Percentiles rank a stretch among this genome's conserved stretches.
phyloP scores from a whole-genome alignment of 2,329 filamentous ascomycete species.

The Chaetomium globosum region DNA sequence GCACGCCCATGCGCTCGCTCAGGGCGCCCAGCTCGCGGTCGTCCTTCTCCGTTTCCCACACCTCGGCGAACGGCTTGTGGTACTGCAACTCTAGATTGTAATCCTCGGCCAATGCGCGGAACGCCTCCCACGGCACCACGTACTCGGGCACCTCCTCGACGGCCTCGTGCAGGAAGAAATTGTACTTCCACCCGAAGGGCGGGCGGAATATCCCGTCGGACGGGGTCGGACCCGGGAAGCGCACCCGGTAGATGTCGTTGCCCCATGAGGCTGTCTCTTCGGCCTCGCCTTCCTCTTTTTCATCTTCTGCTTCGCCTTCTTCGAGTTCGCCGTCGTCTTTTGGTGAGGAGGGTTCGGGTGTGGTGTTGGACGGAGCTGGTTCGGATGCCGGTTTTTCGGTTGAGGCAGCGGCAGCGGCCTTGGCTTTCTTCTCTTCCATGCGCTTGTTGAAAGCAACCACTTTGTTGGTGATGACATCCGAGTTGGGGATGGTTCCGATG shows the following conservation, averaged over 20 bases:
- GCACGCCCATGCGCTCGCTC: slow-evolving; percentile 94
- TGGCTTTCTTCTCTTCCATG: slow-evolving; percentile 47
- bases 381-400: slow-evolving; percentile 35
- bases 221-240: slow-evolving; percentile 81
- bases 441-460: slow-evolving; percentile 72
- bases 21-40: slow-evolving; percentile 78
- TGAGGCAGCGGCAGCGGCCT: slow-evolving; percentile 38
- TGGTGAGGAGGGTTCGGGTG: slow-evolving; percentile 20
- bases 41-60: slow-evolving; percentile 90
- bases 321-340: slow-evolving; percentile 42
- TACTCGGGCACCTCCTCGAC: slow-evolving; percentile 97
- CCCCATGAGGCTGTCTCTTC: slow-evolving; percentile 79
- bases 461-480: slow-evolving; percentile 78
- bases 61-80: slow-evolving; percentile 84
- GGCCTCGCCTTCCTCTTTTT: slow-evolving; percentile 50
- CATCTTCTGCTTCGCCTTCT: slow-evolving; percentile 41
- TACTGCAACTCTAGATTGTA: slow-evolving; percentile 97
- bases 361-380: not conserved
- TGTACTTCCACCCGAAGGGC: slow-evolving; percentile 97
- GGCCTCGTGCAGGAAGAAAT: slow-evolving; percentile 91
- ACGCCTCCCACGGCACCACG: slow-evolving; percentile 97
- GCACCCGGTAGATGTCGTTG: slow-evolving; percentile 88
- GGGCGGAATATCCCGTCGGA: slow-evolving; percentile 89
- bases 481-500: slow-evolving; percentile 95
- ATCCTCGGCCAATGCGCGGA: slow-evolving; percentile 91